Conservation (phyloP, 2,329 filamentous ascomycete genomes). For the Epichloe uncinata region DNA sequence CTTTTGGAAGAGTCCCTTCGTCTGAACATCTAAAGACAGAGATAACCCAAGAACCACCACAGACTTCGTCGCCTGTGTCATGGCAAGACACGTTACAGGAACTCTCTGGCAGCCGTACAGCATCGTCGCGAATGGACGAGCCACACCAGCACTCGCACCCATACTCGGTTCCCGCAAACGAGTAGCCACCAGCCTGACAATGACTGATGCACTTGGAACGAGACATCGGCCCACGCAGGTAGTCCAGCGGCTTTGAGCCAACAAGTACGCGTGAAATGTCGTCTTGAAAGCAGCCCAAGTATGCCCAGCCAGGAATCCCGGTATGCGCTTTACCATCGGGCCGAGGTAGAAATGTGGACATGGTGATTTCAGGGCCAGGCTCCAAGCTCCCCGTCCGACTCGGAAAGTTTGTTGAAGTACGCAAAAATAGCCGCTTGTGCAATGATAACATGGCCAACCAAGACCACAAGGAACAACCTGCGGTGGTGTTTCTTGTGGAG, state of each 20-base stretch:
- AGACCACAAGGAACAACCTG: conserved; percentile 15
- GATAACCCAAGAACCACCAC: conserved; percentile 16
- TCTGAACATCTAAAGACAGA: conserved; percentile 9
- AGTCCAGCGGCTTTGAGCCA: conserved; percentile 13
- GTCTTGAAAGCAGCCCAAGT: conserved; percentile 21
- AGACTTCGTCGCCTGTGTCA: conserved; percentile 7
- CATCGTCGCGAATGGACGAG: conserved; percentile 12
- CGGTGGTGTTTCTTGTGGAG: conserved; percentile 18
- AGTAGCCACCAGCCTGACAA: conserved; percentile 27
- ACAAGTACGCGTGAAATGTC: conserved; percentile 10
- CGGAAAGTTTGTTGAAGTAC: not conserved
- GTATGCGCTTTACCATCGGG: not conserved
- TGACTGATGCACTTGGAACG: conserved; percentile 33
- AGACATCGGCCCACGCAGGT: conserved; percentile 27
- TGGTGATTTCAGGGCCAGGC: not conserved
- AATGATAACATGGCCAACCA: conserved; percentile 21
- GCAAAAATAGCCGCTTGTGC: conserved; percentile 17
- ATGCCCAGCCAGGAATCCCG: conserved; percentile 11
- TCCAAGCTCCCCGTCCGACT: not conserved
- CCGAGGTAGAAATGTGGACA: not conserved
- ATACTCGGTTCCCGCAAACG: conserved; percentile 36
- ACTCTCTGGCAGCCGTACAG: conserved; percentile 12
- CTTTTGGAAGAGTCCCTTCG: not conserved
- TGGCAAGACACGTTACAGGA: conserved; percentile 13
- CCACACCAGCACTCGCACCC: conserved; percentile 40